These are phyloP conservation scores for Gentiana dahurica DNA, from an alignment of 257 asterid genomes.

Conservation along the genomic window DNA sequence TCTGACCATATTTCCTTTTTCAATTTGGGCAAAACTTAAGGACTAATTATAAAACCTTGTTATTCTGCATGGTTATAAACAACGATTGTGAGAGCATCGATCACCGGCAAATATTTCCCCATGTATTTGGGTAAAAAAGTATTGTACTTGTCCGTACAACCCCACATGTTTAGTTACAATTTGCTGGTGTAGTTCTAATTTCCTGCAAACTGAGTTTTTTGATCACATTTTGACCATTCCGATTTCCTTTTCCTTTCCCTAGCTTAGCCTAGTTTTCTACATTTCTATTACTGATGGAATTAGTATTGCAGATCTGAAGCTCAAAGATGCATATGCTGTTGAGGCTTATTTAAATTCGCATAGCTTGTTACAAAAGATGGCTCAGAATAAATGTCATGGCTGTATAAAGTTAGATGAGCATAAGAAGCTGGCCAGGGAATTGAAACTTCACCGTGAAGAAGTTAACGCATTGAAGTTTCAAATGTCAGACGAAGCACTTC, in stretches of 20 bases:
- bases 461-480: constrained; percentile 61
- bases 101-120: too few relatives aligned
- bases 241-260: neutral
- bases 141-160: too few relatives aligned
- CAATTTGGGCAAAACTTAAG: neutral
- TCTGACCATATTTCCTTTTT: neutral
- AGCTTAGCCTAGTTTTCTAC: too few relatives aligned
- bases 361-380: constrained; percentile 69
- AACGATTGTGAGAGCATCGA: too few relatives aligned
- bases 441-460: constrained; percentile 58
- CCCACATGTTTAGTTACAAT: too few relatives aligned
- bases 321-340: constrained; percentile 56
- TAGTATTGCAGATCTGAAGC: constrained; percentile 60
- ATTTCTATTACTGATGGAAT: constrained; percentile 1
- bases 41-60: too few relatives aligned
- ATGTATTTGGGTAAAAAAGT: too few relatives aligned
- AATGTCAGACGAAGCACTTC: constrained; percentile 98
- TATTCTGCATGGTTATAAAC: too few relatives aligned
- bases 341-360: constrained; percentile 60
- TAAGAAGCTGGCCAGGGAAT: constrained; percentile 63
- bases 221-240: neutral
- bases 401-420: constrained; percentile 81
- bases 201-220: too few relatives aligned
- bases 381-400: constrained; percentile 84
- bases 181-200: too few relatives aligned